phyloP scores from a whole-genome alignment of 2,329 filamentous ascomycete genomes.

The Cercospora sp. region DNA sequence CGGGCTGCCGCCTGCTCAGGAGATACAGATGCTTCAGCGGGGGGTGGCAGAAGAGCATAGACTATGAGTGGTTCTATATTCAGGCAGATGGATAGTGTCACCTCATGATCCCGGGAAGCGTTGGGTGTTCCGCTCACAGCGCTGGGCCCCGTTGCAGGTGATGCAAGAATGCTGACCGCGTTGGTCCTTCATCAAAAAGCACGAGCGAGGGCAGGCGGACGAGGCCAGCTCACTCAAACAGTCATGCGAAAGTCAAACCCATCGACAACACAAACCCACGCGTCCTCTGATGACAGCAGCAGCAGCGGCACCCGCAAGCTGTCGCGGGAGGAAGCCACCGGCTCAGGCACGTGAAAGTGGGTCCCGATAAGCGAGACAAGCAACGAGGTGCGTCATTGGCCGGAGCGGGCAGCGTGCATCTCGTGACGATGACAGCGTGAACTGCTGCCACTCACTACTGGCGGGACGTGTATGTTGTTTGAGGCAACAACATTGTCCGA shows the following conservation, averaged over 20 bases:
- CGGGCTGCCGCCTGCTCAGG: not conserved
- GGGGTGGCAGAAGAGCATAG: not conserved
- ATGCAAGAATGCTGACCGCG: slow-evolving; percentile 6
- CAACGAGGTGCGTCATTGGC: not conserved
- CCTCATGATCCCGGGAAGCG: slow-evolving; percentile 7
- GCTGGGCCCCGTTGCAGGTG: not conserved
- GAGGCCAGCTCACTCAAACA: not conserved
- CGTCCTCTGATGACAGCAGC: not conserved
- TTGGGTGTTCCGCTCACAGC: slow-evolving; percentile 1
- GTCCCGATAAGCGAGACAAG: not conserved
- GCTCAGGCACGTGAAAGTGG: slow-evolving; percentile 1
- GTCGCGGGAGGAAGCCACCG: not conserved
- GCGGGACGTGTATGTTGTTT: slow-evolving; percentile 4
- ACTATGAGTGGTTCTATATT: slow-evolving; percentile 1
- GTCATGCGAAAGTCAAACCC: not conserved
- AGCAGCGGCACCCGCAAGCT: not conserved
- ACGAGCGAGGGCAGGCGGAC: not conserved
- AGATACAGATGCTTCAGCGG: not conserved
- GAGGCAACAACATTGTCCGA: slow-evolving; percentile 20
- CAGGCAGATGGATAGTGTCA: slow-evolving; percentile 15
- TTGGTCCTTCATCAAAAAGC: slow-evolving; percentile 2
- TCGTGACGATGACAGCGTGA: slow-evolving; percentile 8
- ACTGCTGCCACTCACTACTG: not conserved
- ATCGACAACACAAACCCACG: not conserved
- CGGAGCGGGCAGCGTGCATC: not conserved